phyloP scores from a whole-genome alignment of 768 basidiomycete species.

The Tulasnella sp. region DNA sequence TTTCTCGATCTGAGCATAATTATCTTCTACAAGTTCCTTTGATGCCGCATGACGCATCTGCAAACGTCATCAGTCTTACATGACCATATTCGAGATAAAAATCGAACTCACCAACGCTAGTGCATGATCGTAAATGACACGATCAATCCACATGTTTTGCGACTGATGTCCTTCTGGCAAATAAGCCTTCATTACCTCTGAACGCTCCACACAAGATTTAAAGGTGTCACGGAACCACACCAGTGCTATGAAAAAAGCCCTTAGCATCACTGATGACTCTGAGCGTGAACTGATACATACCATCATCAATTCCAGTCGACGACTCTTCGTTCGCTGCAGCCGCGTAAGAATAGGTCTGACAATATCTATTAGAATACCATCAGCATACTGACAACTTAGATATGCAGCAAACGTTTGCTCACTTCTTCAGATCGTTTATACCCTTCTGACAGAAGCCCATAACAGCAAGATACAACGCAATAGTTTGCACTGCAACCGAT shows the following conservation, averaged over 20 bases:
- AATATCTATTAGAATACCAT: too few relatives aligned
- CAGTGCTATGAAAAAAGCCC: slow-evolving; percentile 39
- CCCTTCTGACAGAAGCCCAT: slow-evolving; percentile 91
- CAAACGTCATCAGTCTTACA: not conserved
- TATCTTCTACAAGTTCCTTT: slow-evolving; percentile 70
- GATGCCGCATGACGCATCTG: slow-evolving; percentile 88
- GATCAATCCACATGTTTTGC: slow-evolving; percentile 79
- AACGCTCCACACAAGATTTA: slow-evolving; percentile 87
- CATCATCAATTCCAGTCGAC: slow-evolving; percentile 63
- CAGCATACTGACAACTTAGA: slow-evolving; percentile 39
- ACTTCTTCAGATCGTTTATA: slow-evolving; percentile 51
- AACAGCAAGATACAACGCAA: slow-evolving; percentile 79
- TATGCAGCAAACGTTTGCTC: slow-evolving; percentile 17
- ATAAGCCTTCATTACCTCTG: slow-evolving; percentile 79
- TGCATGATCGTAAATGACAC: slow-evolving; percentile 86
- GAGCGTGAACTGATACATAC: slow-evolving; percentile 30
- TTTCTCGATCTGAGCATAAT: slow-evolving; percentile 77
- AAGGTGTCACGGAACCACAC: slow-evolving; percentile 91
- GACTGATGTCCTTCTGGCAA: slow-evolving; percentile 58
- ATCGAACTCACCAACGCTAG: slow-evolving; percentile 54
- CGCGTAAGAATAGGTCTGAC: too few relatives aligned
- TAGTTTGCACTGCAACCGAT: slow-evolving; percentile 70
- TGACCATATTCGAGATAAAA: not conserved
- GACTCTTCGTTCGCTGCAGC: slow-evolving; percentile 57
- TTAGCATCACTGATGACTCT: not conserved